Evolutionary conservation across 1,139 yeast genomes (phyloP), one percentile per base, ranked within the genome.

Genomic region (Keqinozyma sinolaborantium): DNA sequence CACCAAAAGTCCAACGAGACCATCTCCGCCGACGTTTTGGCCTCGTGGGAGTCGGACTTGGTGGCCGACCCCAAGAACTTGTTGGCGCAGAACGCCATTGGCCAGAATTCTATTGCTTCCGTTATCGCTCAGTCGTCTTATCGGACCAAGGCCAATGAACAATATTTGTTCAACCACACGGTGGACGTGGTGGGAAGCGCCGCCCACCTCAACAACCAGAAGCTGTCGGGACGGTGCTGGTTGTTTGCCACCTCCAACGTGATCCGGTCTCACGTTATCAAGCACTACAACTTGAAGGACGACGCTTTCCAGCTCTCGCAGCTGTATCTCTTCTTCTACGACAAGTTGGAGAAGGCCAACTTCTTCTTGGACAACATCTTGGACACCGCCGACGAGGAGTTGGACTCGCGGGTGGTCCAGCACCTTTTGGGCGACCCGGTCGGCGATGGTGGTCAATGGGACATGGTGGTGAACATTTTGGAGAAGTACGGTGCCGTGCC

Each of bases 391-490:
- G 72, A 67, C 18, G 79, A 79, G 52, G 78, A 71, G 16, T 71
- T 81, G 34, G 88, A 79, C 40, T 78, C 87, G 1, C 70, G 94
- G 46, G 55, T 83, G 35, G 73, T 83, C 30, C 82, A 77, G 53
- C 77, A 70, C 45, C 58, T 85, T 37, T 62, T 84, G 38, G 44
- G 60, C 5, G 78, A 73, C 33, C 94, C 95, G 9, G 76, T 79
- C 30, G 58, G 73, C 34, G 95, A 85, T 49, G 95, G 95, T 44
- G 95, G 95, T 30, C 95, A 85, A 57, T 85, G 83, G 73, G 83
- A 82, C 46, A 82, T 85, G 92, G 74, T 83, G 55, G 67, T 80
- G 26, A 83, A 83, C 54, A 56, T 85, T 40, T 73, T 85, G 33
- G 75, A 76, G 42, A 85, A 85, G 56, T 85, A 85, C 46, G 95